Base-by-base conservation (phyloP, 1,284 basidiomycete genomes). In the Sphaerobolus stellatus region DNA sequence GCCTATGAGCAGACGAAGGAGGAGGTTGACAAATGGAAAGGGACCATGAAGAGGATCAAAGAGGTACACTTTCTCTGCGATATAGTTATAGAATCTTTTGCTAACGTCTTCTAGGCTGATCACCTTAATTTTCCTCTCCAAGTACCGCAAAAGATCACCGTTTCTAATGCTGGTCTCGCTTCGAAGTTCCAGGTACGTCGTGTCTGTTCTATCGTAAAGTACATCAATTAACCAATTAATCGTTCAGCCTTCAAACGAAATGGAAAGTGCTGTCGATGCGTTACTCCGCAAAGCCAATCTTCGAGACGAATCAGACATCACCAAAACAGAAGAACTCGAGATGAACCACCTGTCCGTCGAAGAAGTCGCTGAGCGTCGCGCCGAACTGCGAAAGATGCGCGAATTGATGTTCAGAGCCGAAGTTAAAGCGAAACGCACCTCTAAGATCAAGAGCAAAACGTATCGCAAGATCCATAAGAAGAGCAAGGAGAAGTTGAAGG, bases 361-460 rank as follows among this genome's bases (percentile, higher is more conserved):
- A 66, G 94, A 97, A 68, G 89, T 95, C 36, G 80, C 84, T 2
- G 79, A 83, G 6, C 85, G 95, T 0, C 84, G 92, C 1, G 82
- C 80, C 1, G 91, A 95, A 65, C 80, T 98, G 14, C 82, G 91
- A 16, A 82, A 86, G 64, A 93, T 94, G 82, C 85, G 96, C 29
- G 94, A 98, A 63, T 79, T 98, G 47, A 90, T 95, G 79, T 98
- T 97, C 75, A 85, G 95, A 4, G 93, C 92, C 1, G 95, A 99
- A 65, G 77, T 85, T 34, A 96, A 96, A 68, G 92, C 94, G 9
- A 92, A 91, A 66, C 84, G 95, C 11, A 80, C 97, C 8, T 84
- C 88, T 36, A 98, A 97, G 74, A 98, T 99, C 75, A 98, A 99
- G 78, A 91, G 87, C 70, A 98, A 96, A 72, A 85, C 92, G 3